phyloP scores from a whole-genome alignment of 345 rosid species.

The Rhodomyrtus tomentosa region DNA sequence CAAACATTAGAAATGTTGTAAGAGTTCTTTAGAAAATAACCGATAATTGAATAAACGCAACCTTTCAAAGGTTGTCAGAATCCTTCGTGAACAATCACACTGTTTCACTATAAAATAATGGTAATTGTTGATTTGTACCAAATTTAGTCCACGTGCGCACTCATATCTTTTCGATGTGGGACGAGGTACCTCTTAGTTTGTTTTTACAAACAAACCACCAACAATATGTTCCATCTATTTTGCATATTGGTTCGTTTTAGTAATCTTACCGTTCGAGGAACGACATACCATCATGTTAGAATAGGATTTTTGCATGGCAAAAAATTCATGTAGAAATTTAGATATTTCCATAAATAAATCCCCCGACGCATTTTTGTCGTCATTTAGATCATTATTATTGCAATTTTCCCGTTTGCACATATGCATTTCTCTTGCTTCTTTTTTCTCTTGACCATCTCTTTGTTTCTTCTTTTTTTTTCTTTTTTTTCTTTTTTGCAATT shows the following conservation, averaged over 20 bases:
- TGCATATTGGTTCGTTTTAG: background rate
- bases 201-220: no score
- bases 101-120: no score
- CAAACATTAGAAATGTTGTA: no score
- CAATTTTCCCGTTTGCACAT: background rate
- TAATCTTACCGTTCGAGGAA: background rate
- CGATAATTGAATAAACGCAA: no score
- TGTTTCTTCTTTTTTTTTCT: background rate
- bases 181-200: no score
- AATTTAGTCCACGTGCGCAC: no score
- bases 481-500: background rate
- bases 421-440: background rate
- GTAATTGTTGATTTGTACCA: no score
- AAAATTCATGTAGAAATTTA: background rate
- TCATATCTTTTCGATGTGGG: no score
- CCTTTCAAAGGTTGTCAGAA: no score
- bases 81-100: no score
- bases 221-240: background rate
- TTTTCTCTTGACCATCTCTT: background rate
- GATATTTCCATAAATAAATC: background rate
- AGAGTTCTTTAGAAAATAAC: no score
- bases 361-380: fast-evolving
- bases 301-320: background rate
- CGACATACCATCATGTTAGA: background rate
- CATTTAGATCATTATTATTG: background rate